These are phyloP conservation scores for Lecanicillium sp. DNA, from an alignment of 2,329 filamentous ascomycete genomes.

Conservation along the genomic window DNA sequence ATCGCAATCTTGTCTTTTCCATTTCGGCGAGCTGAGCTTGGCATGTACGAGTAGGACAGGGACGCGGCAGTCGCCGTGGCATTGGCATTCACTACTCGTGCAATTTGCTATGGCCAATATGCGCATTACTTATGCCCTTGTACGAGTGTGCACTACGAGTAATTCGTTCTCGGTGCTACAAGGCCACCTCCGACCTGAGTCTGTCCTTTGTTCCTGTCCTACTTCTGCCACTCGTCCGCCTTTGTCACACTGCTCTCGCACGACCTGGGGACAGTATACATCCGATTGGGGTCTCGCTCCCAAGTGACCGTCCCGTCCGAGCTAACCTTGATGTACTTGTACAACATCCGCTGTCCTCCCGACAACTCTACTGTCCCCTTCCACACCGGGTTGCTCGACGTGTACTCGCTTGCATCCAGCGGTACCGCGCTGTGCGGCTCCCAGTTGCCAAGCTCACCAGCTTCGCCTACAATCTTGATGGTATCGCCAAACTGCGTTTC, in stretches of 20 bases:
- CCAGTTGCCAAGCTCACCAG: slow-evolving; percentile 56
- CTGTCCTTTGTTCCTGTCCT: not conserved
- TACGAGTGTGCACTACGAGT: not conserved
- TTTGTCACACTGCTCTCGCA: slow-evolving; percentile 20
- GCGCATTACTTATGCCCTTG: no score
- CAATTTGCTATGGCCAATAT: no score
- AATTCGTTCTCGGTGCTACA: not conserved
- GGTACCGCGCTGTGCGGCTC: slow-evolving; percentile 43
- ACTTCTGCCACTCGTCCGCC: slow-evolving; percentile 22
- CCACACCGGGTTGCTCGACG: slow-evolving; percentile 54
- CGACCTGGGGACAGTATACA: slow-evolving; percentile 22
- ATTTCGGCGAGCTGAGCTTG: no score
- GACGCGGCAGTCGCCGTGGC: no score
- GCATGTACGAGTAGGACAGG: no score
- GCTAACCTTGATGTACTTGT: slow-evolving; percentile 61
- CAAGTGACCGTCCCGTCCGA: slow-evolving; percentile 48
- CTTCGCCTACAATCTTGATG: slow-evolving; percentile 57
- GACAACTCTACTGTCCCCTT: slow-evolving; percentile 44
- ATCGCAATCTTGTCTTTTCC: no score
- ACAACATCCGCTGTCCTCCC: slow-evolving; percentile 50
- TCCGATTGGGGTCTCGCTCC: slow-evolving; percentile 54
- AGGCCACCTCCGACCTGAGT: not conserved
- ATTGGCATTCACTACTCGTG: no score
- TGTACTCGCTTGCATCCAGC: slow-evolving; percentile 53
- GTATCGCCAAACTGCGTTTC: slow-evolving; percentile 54